phyloP scores from a whole-genome alignment of 2,329 filamentous ascomycete species.

The Hypoxylon sp. region DNA sequence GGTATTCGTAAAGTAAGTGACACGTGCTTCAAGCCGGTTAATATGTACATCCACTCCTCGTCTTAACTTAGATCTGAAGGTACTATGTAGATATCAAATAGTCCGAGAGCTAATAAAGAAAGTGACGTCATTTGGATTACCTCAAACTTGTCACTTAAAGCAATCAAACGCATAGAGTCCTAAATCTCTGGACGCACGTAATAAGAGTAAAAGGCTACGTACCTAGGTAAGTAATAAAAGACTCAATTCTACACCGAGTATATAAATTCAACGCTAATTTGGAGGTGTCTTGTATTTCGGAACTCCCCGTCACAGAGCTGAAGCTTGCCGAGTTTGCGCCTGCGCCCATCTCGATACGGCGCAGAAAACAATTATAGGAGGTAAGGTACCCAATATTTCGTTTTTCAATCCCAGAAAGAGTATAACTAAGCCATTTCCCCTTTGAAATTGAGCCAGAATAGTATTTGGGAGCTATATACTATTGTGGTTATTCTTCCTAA shows the following conservation, averaged over 20 bases:
- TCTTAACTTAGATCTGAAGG: conserved; percentile 1
- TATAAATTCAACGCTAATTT: conserved; percentile 18
- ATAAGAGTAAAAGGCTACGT: conserved; percentile 1
- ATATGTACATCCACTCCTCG: conserved; percentile 27
- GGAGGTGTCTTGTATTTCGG: conserved; percentile 6
- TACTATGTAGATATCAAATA: neutral
- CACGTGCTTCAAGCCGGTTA: conserved; percentile 13
- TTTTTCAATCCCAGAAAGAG: too few species aligned
- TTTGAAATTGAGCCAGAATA: neutral
- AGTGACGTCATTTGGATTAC: conserved; percentile 33
- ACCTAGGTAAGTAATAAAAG: neutral
- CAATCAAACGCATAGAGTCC: conserved; percentile 1
- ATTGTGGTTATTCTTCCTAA: neutral
- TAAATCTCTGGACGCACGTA: neutral
- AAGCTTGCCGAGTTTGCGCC: neutral
- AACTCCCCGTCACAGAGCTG: conserved; percentile 4
- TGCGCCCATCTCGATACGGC: neutral
- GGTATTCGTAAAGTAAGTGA: conserved; percentile 4
- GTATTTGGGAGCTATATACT: neutral
- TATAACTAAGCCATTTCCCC: neutral
- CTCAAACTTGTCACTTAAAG: neutral
- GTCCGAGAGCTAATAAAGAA: neutral
- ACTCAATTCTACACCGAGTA: conserved; percentile 8
- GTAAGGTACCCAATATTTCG: neutral
- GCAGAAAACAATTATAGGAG: too few species aligned